Percentiles rank a stretch among this genome's conserved stretches.
phyloP scores from a whole-genome alignment of 2,329 filamentous ascomycete species.

The Aspergillus ibericus region DNA sequence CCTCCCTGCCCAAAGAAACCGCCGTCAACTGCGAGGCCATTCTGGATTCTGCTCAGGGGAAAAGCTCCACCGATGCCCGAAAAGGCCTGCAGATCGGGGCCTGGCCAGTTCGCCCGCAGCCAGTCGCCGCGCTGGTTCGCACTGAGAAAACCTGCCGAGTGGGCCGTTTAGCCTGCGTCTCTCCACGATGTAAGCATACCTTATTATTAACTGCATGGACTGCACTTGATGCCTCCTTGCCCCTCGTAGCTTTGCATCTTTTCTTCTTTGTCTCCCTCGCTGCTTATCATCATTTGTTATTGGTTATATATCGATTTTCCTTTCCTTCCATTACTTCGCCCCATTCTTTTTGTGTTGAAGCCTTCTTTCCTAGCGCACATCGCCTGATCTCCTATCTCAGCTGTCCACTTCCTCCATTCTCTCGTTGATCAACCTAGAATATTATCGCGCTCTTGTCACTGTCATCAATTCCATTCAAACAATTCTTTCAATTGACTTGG shows the following conservation, averaged over 20 bases:
- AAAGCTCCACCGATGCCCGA: constrained; percentile 9
- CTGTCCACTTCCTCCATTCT: not conserved
- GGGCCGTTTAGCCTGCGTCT: constrained; percentile 1
- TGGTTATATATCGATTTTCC: not conserved
- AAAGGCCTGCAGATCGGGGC: constrained; percentile 11
- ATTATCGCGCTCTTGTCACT: not conserved
- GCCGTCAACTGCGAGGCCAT: not conserved
- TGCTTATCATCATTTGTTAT: not conserved
- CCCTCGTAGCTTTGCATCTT: not conserved
- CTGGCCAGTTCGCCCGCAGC: constrained; percentile 9
- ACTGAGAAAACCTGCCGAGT: constrained; percentile 6
- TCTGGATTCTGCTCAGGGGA: not conserved
- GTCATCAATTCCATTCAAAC: not conserved
- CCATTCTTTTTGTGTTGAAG: not conserved
- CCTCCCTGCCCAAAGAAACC: not conserved
- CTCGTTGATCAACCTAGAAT: not conserved
- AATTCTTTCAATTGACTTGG: not conserved
- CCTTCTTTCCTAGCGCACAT: not conserved
- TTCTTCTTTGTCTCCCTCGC: not conserved
- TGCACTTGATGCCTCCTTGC: not conserved
- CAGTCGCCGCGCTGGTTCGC: constrained; percentile 4
- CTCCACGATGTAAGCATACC: constrained; percentile 3
- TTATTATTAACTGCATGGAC: not conserved
- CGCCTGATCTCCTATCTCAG: not conserved
- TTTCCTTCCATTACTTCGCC: not conserved